Percentiles rank a stretch among this genome's conserved stretches.
Evolutionary conservation across 805 yeast genomes (phyloP).

Genomic region (Kodamaea leandrae): DNA sequence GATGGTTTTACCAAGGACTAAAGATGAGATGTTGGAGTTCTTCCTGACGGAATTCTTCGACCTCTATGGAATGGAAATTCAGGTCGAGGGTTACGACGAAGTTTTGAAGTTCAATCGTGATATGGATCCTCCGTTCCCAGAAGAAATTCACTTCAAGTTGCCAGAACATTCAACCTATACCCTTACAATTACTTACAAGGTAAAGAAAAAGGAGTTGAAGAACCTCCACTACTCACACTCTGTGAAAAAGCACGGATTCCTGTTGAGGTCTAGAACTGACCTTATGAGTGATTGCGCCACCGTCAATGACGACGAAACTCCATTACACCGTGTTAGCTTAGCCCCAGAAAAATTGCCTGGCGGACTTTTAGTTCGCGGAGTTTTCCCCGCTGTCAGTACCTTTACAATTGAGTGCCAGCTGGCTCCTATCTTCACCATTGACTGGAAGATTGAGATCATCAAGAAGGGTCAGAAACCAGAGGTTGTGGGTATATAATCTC

Average conservation of each 20-base stretch:
- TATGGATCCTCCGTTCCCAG: conserved; percentile 27
- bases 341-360: conserved; percentile 31
- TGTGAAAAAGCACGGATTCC: conserved; percentile 28
- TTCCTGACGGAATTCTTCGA: conserved; percentile 21
- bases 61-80: conserved; percentile 25
- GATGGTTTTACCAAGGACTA: conserved; percentile 2
- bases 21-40: conserved; percentile 1
- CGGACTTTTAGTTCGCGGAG: conserved; percentile 28
- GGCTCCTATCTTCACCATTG: conserved; percentile 12
- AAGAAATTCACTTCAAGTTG: conserved; percentile 20
- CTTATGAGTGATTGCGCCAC: conserved; percentile 16
- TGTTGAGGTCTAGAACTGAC: conserved; percentile 21
- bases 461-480: conserved; percentile 19
- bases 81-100: conserved; percentile 27
- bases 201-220: conserved; percentile 19
- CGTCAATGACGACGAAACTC: conserved; percentile 17
- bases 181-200: conserved; percentile 24
- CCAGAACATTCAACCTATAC: conserved; percentile 28
- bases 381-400: conserved; percentile 22
- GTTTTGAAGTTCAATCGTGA: conserved; percentile 19
- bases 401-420: conserved; percentile 20
- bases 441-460: conserved; percentile 21
- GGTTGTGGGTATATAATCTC: conserved; percentile 7
- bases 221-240: conserved; percentile 25
- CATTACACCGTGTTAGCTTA: conserved; percentile 20